A percentile compares a stretch with the other conserved stretches of the same genome.
Conservation (phyloP, 495 filamentous ascomycete species). For the Penicillium cinerascens region DNA sequence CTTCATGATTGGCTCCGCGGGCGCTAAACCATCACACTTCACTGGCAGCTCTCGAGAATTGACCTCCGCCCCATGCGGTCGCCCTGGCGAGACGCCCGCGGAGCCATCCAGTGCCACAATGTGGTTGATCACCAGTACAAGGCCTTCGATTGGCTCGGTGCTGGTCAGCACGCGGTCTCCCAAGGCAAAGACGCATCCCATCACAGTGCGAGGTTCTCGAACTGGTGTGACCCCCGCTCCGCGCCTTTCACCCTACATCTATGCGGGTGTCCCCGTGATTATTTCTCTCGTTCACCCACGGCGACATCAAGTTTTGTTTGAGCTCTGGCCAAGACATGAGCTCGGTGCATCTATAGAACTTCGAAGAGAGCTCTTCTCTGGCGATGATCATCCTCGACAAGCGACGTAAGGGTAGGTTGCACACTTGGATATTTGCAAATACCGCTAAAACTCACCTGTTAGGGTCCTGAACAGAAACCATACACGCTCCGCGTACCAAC, state of each 20-base stretch:
- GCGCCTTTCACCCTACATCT: conserved; percentile 15
- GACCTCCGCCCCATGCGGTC: background rate
- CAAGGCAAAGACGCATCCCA: conserved; percentile 7
- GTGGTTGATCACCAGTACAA: background rate
- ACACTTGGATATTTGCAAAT: background rate
- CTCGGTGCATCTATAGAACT: conserved; percentile 7
- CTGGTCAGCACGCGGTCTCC: background rate
- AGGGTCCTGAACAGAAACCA: background rate
- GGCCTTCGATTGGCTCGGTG: conserved; percentile 11
- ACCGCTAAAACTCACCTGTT: background rate
- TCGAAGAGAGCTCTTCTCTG: background rate
- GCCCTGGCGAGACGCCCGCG: conserved; percentile 8
- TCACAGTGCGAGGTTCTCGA: conserved; percentile 8
- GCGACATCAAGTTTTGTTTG: background rate
- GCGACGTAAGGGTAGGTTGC: conserved; percentile 2
- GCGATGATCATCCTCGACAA: background rate
- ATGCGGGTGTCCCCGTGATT: conserved; percentile 10
- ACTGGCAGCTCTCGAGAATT: conserved; percentile 4
- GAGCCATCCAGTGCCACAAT: background rate
- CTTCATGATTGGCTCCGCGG: conserved; percentile 17
- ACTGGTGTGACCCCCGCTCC: conserved; percentile 18
- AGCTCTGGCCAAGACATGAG: conserved; percentile 12
- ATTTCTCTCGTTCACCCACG: background rate
- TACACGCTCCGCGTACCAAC: background rate
- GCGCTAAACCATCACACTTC: conserved; percentile 26